phyloP scores from a whole-genome alignment of 768 basidiomycete species.

The Termitomyces sp. region DNA sequence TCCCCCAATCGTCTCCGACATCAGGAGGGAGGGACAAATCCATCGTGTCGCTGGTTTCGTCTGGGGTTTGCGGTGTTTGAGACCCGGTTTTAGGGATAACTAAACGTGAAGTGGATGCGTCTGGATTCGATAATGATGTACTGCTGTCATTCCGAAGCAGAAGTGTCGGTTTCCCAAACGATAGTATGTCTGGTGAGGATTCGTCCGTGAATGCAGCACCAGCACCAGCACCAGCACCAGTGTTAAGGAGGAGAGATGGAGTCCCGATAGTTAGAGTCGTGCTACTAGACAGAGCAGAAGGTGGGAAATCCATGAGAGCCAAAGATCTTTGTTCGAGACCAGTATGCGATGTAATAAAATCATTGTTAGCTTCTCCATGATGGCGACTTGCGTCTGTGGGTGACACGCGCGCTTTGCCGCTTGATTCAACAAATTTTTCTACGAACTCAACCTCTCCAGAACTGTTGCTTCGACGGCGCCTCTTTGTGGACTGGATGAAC shows the following conservation, averaged over 20 bases:
- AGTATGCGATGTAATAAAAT: background rate
- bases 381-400: background rate
- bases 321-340: background rate
- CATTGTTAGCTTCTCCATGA: background rate
- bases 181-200: background rate
- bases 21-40: constrained; percentile 27
- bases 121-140: constrained; percentile 1
- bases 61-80: background rate
- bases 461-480: constrained; percentile 18
- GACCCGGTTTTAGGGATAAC: background rate
- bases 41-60: constrained; percentile 6
- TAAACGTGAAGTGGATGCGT: constrained; percentile 1
- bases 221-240: background rate
- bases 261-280: constrained; percentile 12
- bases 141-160: constrained; percentile 9
- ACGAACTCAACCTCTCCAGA: constrained; percentile 33
- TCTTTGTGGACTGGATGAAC: constrained; percentile 10
- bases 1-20: constrained; percentile 57
- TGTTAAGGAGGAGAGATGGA: constrained; percentile 16
- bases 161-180: constrained; percentile 18
- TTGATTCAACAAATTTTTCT: constrained; percentile 8
- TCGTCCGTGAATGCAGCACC: background rate
- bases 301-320: background rate
- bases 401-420: background rate
- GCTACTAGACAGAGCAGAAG: background rate